Evolutionary conservation across 139 green algal genomes (phyloP).

Genomic region (Micractinium conductrix): DNA sequence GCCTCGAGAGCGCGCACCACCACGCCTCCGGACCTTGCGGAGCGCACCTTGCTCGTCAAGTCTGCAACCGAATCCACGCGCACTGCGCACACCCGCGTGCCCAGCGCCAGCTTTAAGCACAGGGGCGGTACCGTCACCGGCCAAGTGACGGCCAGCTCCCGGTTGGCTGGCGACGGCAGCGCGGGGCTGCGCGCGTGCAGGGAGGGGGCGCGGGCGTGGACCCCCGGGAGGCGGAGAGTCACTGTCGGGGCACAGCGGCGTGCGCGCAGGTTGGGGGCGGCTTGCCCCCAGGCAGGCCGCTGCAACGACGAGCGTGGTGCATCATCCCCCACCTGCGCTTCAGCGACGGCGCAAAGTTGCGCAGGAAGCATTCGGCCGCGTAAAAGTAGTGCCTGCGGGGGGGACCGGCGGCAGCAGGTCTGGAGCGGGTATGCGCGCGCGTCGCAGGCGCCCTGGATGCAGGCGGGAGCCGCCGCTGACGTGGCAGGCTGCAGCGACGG

Average conservation of each 20-base stretch:
- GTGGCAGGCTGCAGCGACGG: no score
- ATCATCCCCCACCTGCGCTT: background rate
- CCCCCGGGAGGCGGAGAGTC: background rate
- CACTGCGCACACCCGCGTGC: constrained; percentile 24
- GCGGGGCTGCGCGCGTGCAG: background rate
- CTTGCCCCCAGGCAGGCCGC: no score
- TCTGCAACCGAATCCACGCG: constrained; percentile 6
- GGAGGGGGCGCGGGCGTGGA: no score
- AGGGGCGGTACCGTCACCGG: constrained; percentile 5
- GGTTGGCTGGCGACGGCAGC: background rate
- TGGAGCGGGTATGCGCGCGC: no score
- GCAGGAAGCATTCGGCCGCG: constrained; percentile 39
- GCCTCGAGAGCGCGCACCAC: background rate
- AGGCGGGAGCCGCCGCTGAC: no score
- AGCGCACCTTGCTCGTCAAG: background rate
- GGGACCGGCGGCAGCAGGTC: no score
- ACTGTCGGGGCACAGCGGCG: no score
- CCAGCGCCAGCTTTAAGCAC: constrained; percentile 21
- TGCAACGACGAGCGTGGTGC: background rate
- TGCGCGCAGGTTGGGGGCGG: background rate
- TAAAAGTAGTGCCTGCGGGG: constrained; percentile 42
- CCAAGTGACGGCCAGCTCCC: constrained; percentile 10
- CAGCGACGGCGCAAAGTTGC: constrained; percentile 21
- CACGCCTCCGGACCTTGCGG: background rate
- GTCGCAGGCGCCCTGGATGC: no score